phyloP scores from a whole-genome alignment of 2,329 filamentous ascomycete species.

The Cercospora janseana region DNA sequence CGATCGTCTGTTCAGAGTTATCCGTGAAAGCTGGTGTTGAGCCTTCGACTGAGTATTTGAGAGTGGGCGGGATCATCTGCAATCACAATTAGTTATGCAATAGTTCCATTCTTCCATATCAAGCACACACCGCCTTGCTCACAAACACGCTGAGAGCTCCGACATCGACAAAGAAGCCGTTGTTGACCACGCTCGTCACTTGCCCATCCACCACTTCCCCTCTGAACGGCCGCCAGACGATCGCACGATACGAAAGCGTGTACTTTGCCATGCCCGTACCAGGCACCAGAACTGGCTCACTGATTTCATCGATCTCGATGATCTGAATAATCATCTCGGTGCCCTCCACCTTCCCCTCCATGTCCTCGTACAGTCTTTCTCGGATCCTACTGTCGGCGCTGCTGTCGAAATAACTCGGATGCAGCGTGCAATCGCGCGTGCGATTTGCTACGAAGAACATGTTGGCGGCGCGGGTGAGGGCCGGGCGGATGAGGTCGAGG shows the following conservation, averaged over 20 bases:
- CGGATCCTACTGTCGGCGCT: constrained; percentile 91
- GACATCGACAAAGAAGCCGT: constrained; percentile 85
- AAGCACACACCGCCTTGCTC: constrained; percentile 68
- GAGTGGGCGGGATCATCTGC: constrained; percentile 84
- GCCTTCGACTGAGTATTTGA: constrained; percentile 92
- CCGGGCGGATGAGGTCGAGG: neutral
- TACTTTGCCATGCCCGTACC: constrained; percentile 92
- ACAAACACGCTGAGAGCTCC: constrained; percentile 78
- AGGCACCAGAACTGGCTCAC: constrained; percentile 79
- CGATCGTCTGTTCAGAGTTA: constrained; percentile 88
- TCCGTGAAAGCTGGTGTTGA: constrained; percentile 97
- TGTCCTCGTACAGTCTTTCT: constrained; percentile 83
- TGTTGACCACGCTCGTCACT: constrained; percentile 84
- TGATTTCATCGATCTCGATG: constrained; percentile 94
- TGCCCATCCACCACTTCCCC: constrained; percentile 97
- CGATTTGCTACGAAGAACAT: constrained; percentile 99
- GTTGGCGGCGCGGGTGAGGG: constrained; percentile 13
- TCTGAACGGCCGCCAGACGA: constrained; percentile 97
- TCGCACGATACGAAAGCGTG: constrained; percentile 89
- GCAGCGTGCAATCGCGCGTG: constrained; percentile 89
- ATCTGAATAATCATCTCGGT: constrained; percentile 98
- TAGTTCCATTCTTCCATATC: neutral
- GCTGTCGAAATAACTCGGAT: constrained; percentile 94
- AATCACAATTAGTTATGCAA: constrained; percentile 12
- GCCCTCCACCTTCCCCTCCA: constrained; percentile 92